A percentile compares a stretch with the other conserved stretches of the same genome.
These are phyloP conservation scores for Cryptosporidium ryanae DNA, from an alignment of 169 alveolate genomes.

Conservation along the genomic window DNA sequence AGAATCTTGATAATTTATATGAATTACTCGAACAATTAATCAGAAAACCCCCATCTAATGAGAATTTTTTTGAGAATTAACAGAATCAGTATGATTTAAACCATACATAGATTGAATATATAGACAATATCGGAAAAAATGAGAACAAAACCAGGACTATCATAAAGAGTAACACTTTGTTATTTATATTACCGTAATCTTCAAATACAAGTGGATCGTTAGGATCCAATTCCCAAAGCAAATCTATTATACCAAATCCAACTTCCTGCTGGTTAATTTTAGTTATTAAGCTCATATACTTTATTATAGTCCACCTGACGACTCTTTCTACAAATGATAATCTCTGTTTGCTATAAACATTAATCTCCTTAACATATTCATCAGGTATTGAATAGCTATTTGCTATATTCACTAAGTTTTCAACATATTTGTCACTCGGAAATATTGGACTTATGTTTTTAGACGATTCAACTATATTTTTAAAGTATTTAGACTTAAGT, in stretches of 20 bases:
- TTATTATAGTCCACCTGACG: not conserved
- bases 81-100: not conserved
- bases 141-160: not conserved
- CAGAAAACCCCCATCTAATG: not conserved
- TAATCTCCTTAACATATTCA: slow-evolving; percentile 22
- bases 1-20: too few relatives aligned
- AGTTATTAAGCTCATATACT: slow-evolving; percentile 10
- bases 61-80: not conserved
- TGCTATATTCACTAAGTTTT: slow-evolving; percentile 5
- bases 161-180: not conserved
- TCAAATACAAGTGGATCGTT: slow-evolving; percentile 36
- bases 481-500: slow-evolving; percentile 11
- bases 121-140: slow-evolving; percentile 17
- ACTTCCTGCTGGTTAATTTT: slow-evolving; percentile 8
- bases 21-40: too few relatives aligned
- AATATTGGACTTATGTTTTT: slow-evolving; percentile 13
- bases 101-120: slow-evolving; percentile 16
- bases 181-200: slow-evolving; percentile 57
- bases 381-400: slow-evolving; percentile 20
- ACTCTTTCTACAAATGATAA: not conserved
- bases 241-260: slow-evolving; percentile 54
- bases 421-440: slow-evolving; percentile 53
- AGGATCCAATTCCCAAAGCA: slow-evolving; percentile 70
- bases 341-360: not conserved
- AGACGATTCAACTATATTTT: not conserved